Evolutionary conservation across 257 asterid genomes (phyloP).

Genomic region (Penstemon barbatus): DNA sequence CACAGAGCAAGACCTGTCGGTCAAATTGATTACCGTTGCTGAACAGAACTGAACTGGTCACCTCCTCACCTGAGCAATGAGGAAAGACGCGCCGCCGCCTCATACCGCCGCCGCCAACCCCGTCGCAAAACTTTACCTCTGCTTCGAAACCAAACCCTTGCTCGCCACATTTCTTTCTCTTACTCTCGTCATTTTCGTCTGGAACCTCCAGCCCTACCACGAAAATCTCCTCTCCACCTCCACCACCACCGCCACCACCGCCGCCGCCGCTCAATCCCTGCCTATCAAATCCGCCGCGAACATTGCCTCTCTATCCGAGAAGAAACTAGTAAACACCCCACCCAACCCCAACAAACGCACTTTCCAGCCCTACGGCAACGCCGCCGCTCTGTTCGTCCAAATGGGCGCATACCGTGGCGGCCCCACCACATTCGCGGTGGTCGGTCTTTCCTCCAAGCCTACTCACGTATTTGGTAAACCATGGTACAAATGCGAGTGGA

Average conservation of each 20-base stretch:
- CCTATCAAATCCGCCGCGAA: background rate
- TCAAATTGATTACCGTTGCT: background rate
- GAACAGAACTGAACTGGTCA: too few relatives aligned
- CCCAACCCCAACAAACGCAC: constrained; percentile 59
- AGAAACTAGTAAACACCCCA: constrained; percentile 37
- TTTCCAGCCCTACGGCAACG: constrained; percentile 61
- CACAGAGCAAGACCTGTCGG: constrained; percentile 2
- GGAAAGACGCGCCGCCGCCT: constrained; percentile 48
- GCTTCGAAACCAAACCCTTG: constrained; percentile 60
- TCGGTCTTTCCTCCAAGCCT: constrained; percentile 84
- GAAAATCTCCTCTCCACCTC: constrained; percentile 25
- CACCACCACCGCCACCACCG: constrained; percentile 24
- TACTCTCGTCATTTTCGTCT: constrained; percentile 47
- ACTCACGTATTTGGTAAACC: constrained; percentile 67
- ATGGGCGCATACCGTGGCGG: constrained; percentile 98
- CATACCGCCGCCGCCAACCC: constrained; percentile 30
- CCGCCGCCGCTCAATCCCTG: constrained; percentile 2
- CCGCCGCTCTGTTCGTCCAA: constrained; percentile 76
- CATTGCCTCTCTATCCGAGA: background rate
- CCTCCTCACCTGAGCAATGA: constrained; percentile 34
- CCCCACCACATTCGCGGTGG: constrained; percentile 60
- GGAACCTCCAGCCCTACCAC: constrained; percentile 70
- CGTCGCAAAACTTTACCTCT: constrained; percentile 46
- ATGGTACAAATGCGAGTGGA: constrained; percentile 81
- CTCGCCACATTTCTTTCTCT: constrained; percentile 57